Percentiles rank a stretch among this genome's conserved stretches.
Conservation (phyloP, 495 filamentous ascomycete species). For the Talaromyces trachyspermus region DNA sequence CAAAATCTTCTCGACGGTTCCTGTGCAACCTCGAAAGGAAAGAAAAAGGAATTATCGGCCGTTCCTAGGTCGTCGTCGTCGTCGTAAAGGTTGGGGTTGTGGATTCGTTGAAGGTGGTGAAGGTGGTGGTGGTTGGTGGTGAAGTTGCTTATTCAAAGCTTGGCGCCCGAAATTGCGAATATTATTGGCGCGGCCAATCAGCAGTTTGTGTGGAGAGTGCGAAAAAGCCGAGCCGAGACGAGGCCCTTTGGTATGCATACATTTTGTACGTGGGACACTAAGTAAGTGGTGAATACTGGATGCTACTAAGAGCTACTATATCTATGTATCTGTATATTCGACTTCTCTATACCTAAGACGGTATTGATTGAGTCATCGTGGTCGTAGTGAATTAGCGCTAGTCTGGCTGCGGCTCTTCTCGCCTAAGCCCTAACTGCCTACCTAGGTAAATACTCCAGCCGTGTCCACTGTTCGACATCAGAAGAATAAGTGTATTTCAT, state of each 20-base stretch:
- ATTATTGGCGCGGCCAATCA: slow-evolving; percentile 24
- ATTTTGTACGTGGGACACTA: no score
- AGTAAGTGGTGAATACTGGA: no score
- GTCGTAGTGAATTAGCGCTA: not conserved
- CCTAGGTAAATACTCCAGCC: not conserved
- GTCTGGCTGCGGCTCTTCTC: slow-evolving; percentile 22
- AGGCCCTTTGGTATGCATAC: not conserved
- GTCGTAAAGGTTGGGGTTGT: no score
- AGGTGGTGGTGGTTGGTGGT: slow-evolving; percentile 12
- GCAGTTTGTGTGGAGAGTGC: slow-evolving; percentile 18
- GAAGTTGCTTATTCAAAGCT: slow-evolving; percentile 10
- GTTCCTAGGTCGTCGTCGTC: no score
- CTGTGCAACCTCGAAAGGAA: not conserved
- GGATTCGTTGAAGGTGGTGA: not conserved
- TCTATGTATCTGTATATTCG: no score
- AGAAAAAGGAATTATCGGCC: not conserved
- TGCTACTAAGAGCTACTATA: no score
- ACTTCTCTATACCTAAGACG: no score
- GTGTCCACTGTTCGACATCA: not conserved
- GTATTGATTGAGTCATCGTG: no score
- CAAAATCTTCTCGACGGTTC: no score
- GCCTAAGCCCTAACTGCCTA: slow-evolving; percentile 39
- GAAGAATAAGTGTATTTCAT: not conserved
- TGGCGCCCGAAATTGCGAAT: slow-evolving; percentile 14
- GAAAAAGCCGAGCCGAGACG: not conserved